These are phyloP conservation scores for Stentor roeselii DNA, from an alignment of 73 alveolate genomes.

Conservation along the genomic window DNA sequence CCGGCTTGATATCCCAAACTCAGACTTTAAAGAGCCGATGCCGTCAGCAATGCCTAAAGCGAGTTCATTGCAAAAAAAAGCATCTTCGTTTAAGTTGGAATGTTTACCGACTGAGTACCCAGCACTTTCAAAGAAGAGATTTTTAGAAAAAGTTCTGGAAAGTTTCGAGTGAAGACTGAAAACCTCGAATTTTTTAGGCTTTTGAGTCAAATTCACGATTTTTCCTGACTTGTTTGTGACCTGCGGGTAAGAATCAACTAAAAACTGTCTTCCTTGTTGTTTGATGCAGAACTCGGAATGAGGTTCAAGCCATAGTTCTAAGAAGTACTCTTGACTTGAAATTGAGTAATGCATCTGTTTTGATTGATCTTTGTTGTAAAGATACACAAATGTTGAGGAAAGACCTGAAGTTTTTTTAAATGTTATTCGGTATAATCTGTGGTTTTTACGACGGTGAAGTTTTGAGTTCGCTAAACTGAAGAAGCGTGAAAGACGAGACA, in stretches of 20 bases:
- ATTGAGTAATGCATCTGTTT: background rate
- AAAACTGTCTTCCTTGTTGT: background rate
- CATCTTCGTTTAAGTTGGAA: background rate
- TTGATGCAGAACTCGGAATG: background rate
- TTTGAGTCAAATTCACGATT: background rate
- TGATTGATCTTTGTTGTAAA: background rate
- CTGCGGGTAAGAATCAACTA: conserved; percentile 16
- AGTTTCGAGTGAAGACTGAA: no score
- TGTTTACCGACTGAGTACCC: conserved; percentile 3
- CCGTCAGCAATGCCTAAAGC: conserved; percentile 23
- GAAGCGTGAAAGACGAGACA: background rate
- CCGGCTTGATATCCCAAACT: background rate
- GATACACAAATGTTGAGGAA: background rate
- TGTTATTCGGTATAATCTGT: background rate
- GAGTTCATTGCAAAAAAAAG: background rate
- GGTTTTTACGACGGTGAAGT: background rate
- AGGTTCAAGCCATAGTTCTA: conserved; percentile 1
- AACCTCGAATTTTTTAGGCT: background rate
- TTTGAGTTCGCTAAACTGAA: background rate
- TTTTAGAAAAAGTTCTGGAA: background rate
- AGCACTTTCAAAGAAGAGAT: background rate
- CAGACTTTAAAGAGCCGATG: background rate
- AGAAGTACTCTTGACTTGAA: background rate
- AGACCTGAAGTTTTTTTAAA: background rate
- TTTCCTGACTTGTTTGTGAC: background rate